A percentile compares a stretch with the other conserved stretches of the same genome.
phyloP scores from a whole-genome alignment of 495 filamentous ascomycete genomes.

The Amniculicola lignicola region DNA sequence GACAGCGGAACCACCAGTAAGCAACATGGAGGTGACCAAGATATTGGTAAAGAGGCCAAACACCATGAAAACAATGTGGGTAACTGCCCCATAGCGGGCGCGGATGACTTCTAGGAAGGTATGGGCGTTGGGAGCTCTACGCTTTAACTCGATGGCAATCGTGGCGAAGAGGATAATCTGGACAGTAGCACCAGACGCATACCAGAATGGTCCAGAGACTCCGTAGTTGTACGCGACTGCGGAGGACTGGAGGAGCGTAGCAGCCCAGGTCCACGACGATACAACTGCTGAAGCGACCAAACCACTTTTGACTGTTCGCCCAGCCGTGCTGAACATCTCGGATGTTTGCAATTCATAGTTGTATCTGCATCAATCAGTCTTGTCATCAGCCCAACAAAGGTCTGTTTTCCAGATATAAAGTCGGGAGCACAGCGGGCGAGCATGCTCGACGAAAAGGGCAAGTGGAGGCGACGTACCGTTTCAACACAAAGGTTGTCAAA shows the following conservation, averaged over 20 bases:
- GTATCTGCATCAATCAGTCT: no score
- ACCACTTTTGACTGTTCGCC: slow-evolving; percentile 89
- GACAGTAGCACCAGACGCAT: slow-evolving; percentile 65
- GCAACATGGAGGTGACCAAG: slow-evolving; percentile 76
- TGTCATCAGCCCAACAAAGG: no score
- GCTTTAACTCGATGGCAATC: slow-evolving; percentile 88
- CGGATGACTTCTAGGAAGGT: slow-evolving; percentile 56
- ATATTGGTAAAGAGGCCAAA: slow-evolving; percentile 55
- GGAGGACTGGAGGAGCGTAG: slow-evolving; percentile 77
- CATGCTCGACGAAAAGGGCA: not conserved
- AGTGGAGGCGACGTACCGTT: slow-evolving; percentile 27
- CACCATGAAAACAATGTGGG: slow-evolving; percentile 51
- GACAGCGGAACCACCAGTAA: slow-evolving; percentile 87
- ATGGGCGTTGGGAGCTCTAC: slow-evolving; percentile 59
- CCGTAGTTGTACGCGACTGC: slow-evolving; percentile 90
- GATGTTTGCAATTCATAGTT: slow-evolving; percentile 94
- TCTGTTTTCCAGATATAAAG: no score
- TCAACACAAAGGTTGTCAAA: slow-evolving; percentile 43
- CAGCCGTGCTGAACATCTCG: slow-evolving; percentile 96
- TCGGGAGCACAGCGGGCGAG: no score
- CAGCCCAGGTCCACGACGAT: slow-evolving; percentile 93
- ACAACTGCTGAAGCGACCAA: slow-evolving; percentile 95
- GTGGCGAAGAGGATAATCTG: slow-evolving; percentile 90
- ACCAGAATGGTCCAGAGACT: slow-evolving; percentile 92
- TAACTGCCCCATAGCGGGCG: slow-evolving; percentile 52